These are phyloP conservation scores for Neodidymelliopsis sp. DNA, from an alignment of 2,329 filamentous ascomycete genomes.

Conservation along the genomic window DNA sequence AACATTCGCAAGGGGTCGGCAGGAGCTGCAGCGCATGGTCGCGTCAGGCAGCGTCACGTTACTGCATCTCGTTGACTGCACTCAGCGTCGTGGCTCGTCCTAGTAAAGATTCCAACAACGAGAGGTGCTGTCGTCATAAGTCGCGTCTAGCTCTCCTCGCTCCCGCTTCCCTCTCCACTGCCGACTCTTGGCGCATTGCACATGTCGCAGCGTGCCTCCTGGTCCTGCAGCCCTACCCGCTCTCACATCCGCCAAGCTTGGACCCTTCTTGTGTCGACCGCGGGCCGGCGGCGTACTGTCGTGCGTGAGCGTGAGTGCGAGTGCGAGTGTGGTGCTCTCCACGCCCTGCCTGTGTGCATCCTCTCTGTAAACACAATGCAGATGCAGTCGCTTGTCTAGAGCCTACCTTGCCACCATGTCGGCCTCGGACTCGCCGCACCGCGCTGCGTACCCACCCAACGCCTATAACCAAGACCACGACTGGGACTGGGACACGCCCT, in stretches of 20 bases:
- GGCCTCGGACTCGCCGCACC: conserved; percentile 7
- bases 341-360: too few species aligned
- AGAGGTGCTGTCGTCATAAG: conserved; percentile 14
- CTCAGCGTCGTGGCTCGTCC: background rate
- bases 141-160: conserved; percentile 12
- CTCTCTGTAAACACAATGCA: conserved; percentile 1
- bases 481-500: background rate
- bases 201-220: too few species aligned
- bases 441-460: conserved; percentile 1
- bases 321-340: too few species aligned
- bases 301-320: too few species aligned
- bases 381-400: background rate
- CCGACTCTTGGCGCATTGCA: too few species aligned
- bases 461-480: background rate
- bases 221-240: conserved; percentile 17
- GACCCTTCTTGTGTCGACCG: conserved; percentile 9
- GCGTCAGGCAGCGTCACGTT: conserved; percentile 20
- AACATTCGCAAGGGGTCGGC: conserved; percentile 28
- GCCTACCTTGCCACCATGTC: conserved; percentile 15
- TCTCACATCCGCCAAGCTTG: conserved; percentile 3
- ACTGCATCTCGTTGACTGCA: conserved; percentile 33
- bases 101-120: too few species aligned
- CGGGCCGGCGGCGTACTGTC: background rate
- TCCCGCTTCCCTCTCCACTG: conserved; percentile 1
- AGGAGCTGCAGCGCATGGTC: conserved; percentile 44